Evolutionary conservation across 192 early-diverging fungal genomes (phyloP).

Genomic region (Mortierella antarctica): DNA sequence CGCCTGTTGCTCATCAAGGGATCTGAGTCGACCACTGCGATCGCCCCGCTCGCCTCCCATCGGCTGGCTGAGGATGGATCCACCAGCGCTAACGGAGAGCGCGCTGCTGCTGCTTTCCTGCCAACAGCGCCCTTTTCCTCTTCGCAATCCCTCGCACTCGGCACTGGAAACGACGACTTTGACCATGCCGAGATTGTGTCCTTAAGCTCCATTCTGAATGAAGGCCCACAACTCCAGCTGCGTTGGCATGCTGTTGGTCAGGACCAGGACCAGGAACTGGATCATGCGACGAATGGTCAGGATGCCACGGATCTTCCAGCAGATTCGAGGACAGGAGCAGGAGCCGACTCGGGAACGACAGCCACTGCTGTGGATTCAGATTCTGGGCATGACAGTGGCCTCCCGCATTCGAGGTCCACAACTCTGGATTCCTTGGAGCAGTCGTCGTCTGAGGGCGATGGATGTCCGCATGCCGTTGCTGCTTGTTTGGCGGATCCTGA

Average conservation of each 20-base stretch:
- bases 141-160: background rate
- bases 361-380: background rate
- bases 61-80: slow-evolving; percentile 11
- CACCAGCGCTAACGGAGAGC: background rate
- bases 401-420: slow-evolving; percentile 1
- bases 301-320: background rate
- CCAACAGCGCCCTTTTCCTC: background rate
- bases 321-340: background rate
- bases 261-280: slow-evolving; percentile 9
- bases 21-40: slow-evolving; percentile 20
- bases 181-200: slow-evolving; percentile 37
- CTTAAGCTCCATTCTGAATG: slow-evolving; percentile 42
- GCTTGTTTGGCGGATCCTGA: slow-evolving; percentile 13
- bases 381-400: background rate
- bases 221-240: slow-evolving; percentile 40
- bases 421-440: slow-evolving; percentile 3
- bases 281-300: background rate
- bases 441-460: background rate
- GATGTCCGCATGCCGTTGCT: background rate
- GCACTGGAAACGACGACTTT: slow-evolving; percentile 5
- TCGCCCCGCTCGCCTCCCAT: slow-evolving; percentile 19
- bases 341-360: background rate
- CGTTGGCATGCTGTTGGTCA: slow-evolving; percentile 40
- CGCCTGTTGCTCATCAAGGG: slow-evolving; percentile 33
- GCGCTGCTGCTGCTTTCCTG: background rate